Conservation (phyloP, 306 rosid genomes). For the Rubus idaeus region DNA sequence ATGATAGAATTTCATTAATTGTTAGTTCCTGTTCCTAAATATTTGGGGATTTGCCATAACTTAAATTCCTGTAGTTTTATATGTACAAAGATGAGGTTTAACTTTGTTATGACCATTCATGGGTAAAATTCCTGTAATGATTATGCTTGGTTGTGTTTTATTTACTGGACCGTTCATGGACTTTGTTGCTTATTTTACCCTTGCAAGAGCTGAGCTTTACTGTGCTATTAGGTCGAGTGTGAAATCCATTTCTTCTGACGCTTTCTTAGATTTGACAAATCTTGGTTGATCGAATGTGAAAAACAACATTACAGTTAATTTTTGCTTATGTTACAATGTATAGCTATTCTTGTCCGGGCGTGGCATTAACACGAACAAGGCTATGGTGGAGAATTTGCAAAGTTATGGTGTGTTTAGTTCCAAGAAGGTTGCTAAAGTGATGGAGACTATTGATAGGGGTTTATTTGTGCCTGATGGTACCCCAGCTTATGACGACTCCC, state of each 20-base stretch:
- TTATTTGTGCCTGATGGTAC: conserved; percentile 67
- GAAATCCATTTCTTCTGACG: background rate
- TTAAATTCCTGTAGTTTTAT: background rate
- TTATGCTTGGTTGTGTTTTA: background rate
- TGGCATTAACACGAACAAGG: conserved; percentile 57
- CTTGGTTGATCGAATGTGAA: background rate
- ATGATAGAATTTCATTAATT: background rate
- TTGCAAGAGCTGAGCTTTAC: background rate
- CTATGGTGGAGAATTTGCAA: conserved; percentile 77
- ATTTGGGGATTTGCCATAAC: background rate
- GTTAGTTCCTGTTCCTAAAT: background rate
- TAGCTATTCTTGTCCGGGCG: conserved; percentile 72
- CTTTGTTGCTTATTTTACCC: background rate
- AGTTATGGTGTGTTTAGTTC: conserved; percentile 66
- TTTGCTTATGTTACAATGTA: conserved; percentile 1
- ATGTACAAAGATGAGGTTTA: conserved; percentile 6
- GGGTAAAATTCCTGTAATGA: background rate
- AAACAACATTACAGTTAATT: background rate
- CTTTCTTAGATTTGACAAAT: background rate
- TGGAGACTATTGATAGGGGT: conserved; percentile 80
- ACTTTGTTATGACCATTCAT: background rate
- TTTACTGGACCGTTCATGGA: no score
- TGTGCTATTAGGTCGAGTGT: background rate
- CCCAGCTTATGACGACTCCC: conserved; percentile 75
- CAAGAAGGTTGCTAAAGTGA: conserved; percentile 60